Evolutionary conservation across 495 filamentous ascomycete genomes (phyloP).

Genomic region (Sabuloglossum arenarium): DNA sequence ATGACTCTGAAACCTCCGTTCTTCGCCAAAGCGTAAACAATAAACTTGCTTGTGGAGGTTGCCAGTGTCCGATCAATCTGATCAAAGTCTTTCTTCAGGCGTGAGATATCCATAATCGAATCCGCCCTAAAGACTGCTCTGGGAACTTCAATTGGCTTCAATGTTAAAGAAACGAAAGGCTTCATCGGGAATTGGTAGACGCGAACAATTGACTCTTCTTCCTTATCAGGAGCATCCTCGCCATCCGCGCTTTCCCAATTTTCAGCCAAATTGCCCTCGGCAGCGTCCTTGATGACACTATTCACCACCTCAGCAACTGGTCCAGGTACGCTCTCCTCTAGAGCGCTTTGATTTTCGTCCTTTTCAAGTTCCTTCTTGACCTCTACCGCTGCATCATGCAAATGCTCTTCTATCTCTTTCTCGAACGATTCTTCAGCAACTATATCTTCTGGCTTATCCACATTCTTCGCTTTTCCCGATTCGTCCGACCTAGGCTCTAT

Average conservation of each 20-base stretch:
- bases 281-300: constrained; percentile 36
- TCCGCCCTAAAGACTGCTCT: constrained; percentile 35
- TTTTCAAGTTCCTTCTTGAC: constrained; percentile 36
- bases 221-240: constrained; percentile 22
- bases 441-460: constrained; percentile 25
- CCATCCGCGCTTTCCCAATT: constrained; percentile 63
- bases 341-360: constrained; percentile 26
- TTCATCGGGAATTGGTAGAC: constrained; percentile 92
- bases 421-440: constrained; percentile 16
- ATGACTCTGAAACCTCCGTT: constrained; percentile 81
- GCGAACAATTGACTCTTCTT: constrained; percentile 37
- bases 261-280: constrained; percentile 26
- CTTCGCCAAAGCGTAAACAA: constrained; percentile 82
- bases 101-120: constrained; percentile 66
- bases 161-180: constrained; percentile 73
- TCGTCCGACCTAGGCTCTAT: constrained; percentile 24
- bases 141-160: constrained; percentile 19
- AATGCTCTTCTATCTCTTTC: constrained; percentile 21
- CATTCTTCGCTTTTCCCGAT: not conserved
- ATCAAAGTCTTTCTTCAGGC: constrained; percentile 91
- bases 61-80: constrained; percentile 87
- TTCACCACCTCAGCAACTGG: constrained; percentile 32
- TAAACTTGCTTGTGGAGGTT: constrained; percentile 74
- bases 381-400: constrained; percentile 25
- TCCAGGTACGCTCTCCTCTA: constrained; percentile 27